A percentile compares a stretch with the other conserved stretches of the same genome.
phyloP scores from a whole-genome alignment of 1,139 yeast species.

The Ashbya aceris region DNA sequence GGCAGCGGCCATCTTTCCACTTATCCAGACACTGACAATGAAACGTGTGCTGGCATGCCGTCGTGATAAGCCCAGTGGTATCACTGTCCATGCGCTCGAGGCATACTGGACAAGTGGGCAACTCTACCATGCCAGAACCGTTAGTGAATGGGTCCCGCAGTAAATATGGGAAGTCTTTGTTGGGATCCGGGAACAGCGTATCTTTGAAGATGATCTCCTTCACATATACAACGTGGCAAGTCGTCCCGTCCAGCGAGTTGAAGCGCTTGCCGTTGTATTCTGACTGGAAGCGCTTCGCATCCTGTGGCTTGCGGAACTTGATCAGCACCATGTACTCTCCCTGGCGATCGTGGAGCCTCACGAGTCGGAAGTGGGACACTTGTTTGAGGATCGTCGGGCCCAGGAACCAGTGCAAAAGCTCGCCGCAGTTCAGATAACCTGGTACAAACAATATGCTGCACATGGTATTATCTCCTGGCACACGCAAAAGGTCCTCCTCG shows the following conservation, averaged over 20 bases:
- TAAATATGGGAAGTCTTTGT: slow-evolving; percentile 47
- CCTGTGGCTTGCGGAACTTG: slow-evolving; percentile 51
- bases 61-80: slow-evolving; percentile 74
- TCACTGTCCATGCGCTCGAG: slow-evolving; percentile 80
- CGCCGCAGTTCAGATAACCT: slow-evolving; percentile 78
- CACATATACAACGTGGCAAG: slow-evolving; percentile 68
- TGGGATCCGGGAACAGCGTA: slow-evolving; percentile 23
- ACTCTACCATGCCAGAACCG: slow-evolving; percentile 38
- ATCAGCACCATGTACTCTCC: slow-evolving; percentile 56
- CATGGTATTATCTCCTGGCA: slow-evolving; percentile 51
- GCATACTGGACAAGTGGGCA: slow-evolving; percentile 93
- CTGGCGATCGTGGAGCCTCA: slow-evolving; percentile 58
- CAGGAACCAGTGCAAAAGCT: slow-evolving; percentile 55
- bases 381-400: slow-evolving; percentile 54
- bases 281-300: slow-evolving; percentile 56
- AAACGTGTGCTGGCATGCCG: slow-evolving; percentile 89
- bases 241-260: slow-evolving; percentile 83
- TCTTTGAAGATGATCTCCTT: slow-evolving; percentile 39
- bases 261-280: slow-evolving; percentile 66
- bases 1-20: slow-evolving; percentile 90
- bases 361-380: slow-evolving; percentile 66
- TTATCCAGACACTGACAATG: slow-evolving; percentile 83
- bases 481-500: slow-evolving; percentile 18
- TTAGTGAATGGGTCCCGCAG: slow-evolving; percentile 59
- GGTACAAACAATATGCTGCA: slow-evolving; percentile 81